A percentile compares a stretch with the other conserved stretches of the same genome.
phyloP scores from a whole-genome alignment of 2,329 filamentous ascomycete genomes.

The Arachnomyces sp. region DNA sequence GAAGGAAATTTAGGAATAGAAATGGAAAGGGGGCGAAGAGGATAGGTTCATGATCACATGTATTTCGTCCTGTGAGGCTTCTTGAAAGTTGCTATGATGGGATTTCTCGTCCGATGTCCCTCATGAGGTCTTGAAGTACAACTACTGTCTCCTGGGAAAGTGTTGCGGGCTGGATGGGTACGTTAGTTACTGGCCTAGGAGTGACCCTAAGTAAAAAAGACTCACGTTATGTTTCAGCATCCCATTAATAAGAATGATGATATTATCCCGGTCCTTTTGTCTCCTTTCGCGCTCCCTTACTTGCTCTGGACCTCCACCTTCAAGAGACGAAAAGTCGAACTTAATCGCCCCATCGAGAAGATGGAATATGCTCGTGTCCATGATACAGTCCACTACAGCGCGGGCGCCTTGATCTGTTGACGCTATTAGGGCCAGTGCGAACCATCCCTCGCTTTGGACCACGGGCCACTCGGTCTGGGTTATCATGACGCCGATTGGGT shows the following conservation, averaged over 20 bases:
- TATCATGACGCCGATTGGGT: conserved; percentile 36
- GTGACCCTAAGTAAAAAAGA: conserved; percentile 2
- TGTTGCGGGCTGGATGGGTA: conserved; percentile 18
- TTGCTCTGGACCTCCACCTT: conserved; percentile 12
- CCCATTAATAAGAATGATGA: conserved; percentile 31
- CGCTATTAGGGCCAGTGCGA: conserved; percentile 41
- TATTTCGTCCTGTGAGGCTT: neutral
- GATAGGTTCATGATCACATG: too few species aligned
- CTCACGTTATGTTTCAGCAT: conserved; percentile 33
- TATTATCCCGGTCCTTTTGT: conserved; percentile 34
- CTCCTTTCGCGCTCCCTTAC: conserved; percentile 20
- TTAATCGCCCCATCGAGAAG: conserved; percentile 26
- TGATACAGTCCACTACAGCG: conserved; percentile 28
- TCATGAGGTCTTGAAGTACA: conserved; percentile 24
- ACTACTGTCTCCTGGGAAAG: conserved; percentile 20
- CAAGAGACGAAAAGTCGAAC: conserved; percentile 12
- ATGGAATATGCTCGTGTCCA: conserved; percentile 26
- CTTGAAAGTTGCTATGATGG: conserved; percentile 15
- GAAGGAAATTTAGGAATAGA: too few species aligned
- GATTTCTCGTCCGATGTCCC: conserved; percentile 10
- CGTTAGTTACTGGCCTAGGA: neutral
- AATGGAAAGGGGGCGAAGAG: too few species aligned
- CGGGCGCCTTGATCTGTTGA: conserved; percentile 24
- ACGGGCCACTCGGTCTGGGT: conserved; percentile 41
- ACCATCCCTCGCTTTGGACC: conserved; percentile 42